These are phyloP conservation scores for Tulasnella sp. DNA, from an alignment of 768 basidiomycete species.

Conservation along the genomic window DNA sequence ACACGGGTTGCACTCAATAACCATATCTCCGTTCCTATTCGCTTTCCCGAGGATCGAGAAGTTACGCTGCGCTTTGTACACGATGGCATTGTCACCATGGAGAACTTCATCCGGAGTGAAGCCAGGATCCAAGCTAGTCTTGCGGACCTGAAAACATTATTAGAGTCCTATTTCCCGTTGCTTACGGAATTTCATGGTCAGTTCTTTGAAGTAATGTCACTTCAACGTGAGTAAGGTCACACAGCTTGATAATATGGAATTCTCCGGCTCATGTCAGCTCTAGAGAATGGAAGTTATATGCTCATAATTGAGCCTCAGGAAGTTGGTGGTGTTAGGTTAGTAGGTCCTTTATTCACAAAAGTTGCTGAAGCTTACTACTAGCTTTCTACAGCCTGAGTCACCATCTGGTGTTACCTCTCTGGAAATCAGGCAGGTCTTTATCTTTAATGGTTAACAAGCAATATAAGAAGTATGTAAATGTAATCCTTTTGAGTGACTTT, in stretches of 20 bases:
- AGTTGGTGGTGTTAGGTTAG: constrained; percentile 44
- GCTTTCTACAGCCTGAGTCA: constrained; percentile 46
- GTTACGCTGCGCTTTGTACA: constrained; percentile 63
- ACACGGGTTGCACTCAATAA: background rate
- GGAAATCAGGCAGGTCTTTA: constrained; percentile 83
- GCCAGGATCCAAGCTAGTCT: constrained; percentile 50
- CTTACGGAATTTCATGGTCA: constrained; percentile 48
- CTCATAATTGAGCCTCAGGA: constrained; percentile 51
- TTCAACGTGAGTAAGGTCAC: constrained; percentile 39
- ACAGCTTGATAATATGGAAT: background rate
- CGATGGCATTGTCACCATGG: constrained; percentile 71
- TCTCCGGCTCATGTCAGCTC: background rate
- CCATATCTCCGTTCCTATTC: background rate
- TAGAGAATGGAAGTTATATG: constrained; percentile 61
- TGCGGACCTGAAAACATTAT: constrained; percentile 45
- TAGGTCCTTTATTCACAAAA: background rate
- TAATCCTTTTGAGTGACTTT: background rate
- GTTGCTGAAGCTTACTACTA: constrained; percentile 5
- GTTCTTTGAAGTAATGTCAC: constrained; percentile 43
- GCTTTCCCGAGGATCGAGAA: constrained; percentile 29
- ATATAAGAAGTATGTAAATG: constrained; percentile 66
- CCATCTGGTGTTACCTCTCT: constrained; percentile 81
- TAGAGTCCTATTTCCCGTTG: constrained; percentile 72
- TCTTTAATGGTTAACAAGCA: constrained; percentile 94
- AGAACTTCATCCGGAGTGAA: constrained; percentile 63